Conservation (phyloP, 192 early-diverging fungal genomes). For the Thoreauomyces humboldtii region DNA sequence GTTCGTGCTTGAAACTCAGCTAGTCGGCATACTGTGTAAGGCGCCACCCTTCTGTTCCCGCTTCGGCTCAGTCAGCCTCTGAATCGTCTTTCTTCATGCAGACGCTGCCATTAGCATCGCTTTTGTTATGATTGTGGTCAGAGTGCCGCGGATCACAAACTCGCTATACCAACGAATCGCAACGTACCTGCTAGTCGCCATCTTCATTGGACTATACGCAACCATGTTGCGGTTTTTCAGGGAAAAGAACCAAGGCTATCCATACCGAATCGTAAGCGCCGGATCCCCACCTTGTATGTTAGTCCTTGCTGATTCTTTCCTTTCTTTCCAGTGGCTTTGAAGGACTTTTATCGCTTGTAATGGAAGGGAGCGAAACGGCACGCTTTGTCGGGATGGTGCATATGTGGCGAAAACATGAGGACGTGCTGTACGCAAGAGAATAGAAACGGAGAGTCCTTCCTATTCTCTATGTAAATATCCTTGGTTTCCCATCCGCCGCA, state of each 20-base stretch:
- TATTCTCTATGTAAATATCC: too few relatives aligned
- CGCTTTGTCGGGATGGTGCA: too few relatives aligned
- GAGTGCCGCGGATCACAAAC: conserved; percentile 56
- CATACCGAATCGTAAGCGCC: conserved; percentile 45
- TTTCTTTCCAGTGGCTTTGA: neutral
- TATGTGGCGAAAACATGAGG: too few relatives aligned
- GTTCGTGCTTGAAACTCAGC: conserved; percentile 68
- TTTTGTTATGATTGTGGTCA: conserved; percentile 50
- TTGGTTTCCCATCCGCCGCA: too few relatives aligned
- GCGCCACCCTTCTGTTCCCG: neutral
- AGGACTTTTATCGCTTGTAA: too few relatives aligned
- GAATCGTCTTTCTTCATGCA: conserved; percentile 28
- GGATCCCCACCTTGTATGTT: neutral
- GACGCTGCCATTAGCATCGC: conserved; percentile 59
- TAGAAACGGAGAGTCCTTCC: too few relatives aligned
- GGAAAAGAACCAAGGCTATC: conserved; percentile 71
- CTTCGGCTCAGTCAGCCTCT: neutral
- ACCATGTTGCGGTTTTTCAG: conserved; percentile 64
- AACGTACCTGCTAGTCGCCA: conserved; percentile 54
- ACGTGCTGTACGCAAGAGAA: too few relatives aligned
- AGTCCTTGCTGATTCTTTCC: neutral
- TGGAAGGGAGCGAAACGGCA: too few relatives aligned
- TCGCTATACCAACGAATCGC: conserved; percentile 52
- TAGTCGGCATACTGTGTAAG: conserved; percentile 71
- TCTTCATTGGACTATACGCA: conserved; percentile 68